Percentiles rank a stretch among this genome's conserved stretches.
Conservation (phyloP, 768 basidiomycete species). For the Punctularia strigosozonata region DNA sequence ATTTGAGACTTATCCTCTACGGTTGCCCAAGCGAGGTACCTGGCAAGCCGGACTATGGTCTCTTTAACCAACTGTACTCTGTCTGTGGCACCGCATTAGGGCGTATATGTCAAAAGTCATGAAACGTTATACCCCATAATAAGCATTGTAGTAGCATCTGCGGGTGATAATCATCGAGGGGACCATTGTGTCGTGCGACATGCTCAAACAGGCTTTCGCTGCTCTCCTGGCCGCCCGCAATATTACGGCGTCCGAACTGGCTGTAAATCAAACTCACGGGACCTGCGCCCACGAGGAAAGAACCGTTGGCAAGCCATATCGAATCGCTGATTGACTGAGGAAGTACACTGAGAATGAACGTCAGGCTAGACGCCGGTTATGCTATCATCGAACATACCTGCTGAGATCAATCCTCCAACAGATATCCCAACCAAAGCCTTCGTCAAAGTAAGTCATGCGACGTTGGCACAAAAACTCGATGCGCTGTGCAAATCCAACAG, state of each 20-base stretch:
- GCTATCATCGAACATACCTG: constrained; percentile 31
- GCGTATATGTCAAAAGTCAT: constrained; percentile 1
- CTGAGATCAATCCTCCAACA: constrained; percentile 61
- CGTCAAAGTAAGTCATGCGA: constrained; percentile 83
- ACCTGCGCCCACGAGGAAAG: constrained; percentile 70
- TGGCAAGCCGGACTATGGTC: constrained; percentile 59
- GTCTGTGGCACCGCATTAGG: constrained; percentile 28
- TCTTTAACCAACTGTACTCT: constrained; percentile 80
- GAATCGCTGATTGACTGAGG: constrained; percentile 79
- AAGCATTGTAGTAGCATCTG: constrained; percentile 88
- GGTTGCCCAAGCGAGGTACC: constrained; percentile 24
- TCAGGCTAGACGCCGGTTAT: background rate
- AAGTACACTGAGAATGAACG: constrained; percentile 40
- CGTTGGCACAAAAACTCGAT: constrained; percentile 88
- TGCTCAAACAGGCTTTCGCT: constrained; percentile 63
- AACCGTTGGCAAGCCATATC: constrained; percentile 81
- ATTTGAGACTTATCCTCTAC: constrained; percentile 13
- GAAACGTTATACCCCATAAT: constrained; percentile 61
- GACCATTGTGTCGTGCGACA: constrained; percentile 75
- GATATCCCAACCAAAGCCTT: constrained; percentile 67
- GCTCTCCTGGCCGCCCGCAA: constrained; percentile 9
- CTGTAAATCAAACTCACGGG: constrained; percentile 77
- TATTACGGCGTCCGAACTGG: constrained; percentile 46
- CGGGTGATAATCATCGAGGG: constrained; percentile 85
- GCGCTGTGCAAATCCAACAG: constrained; percentile 72